Percentiles rank a stretch among this genome's conserved stretches.
phyloP scores from a whole-genome alignment of 2,329 filamentous ascomycete genomes.

The Leptographium radiaticola region DNA sequence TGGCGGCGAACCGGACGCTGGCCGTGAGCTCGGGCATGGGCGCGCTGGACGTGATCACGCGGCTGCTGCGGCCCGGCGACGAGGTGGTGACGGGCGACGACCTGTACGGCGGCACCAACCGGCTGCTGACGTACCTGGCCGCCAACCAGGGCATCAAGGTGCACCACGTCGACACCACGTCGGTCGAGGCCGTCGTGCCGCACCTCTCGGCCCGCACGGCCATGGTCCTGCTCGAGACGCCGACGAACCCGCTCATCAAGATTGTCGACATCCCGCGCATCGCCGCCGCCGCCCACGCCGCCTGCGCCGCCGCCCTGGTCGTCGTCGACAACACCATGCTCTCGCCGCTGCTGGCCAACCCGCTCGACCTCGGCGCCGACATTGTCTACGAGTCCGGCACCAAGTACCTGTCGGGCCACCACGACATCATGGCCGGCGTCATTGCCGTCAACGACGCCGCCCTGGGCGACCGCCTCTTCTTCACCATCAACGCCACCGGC shows the following conservation, averaged over 20 bases:
- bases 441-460: constrained; percentile 76
- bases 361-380: constrained; percentile 85
- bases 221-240: constrained; percentile 92
- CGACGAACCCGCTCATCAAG: constrained; percentile 96
- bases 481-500: constrained; percentile 92
- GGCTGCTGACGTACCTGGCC: constrained; percentile 82
- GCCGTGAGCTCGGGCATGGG: constrained; percentile 97
- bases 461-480: constrained; percentile 82
- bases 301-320: constrained; percentile 68
- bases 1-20: constrained; percentile 83
- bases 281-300: constrained; percentile 60
- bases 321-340: constrained; percentile 99
- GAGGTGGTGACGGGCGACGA: constrained; percentile 97
- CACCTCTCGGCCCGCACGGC: constrained; percentile 70
- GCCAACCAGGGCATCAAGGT: constrained; percentile 85
- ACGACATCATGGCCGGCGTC: constrained; percentile 98
- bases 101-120: constrained; percentile 89
- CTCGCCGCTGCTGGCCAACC: constrained; percentile 86
- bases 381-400: constrained; percentile 96
- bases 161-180: constrained; percentile 91
- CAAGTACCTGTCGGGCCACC: constrained; percentile 94
- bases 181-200: constrained; percentile 53
- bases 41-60: constrained; percentile 88
- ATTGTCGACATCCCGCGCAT: constrained; percentile 85
- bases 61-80: constrained; percentile 79